Base-by-base conservation (phyloP, 352 stramenopile species). In the Peronosclerospora sorghi region DNA sequence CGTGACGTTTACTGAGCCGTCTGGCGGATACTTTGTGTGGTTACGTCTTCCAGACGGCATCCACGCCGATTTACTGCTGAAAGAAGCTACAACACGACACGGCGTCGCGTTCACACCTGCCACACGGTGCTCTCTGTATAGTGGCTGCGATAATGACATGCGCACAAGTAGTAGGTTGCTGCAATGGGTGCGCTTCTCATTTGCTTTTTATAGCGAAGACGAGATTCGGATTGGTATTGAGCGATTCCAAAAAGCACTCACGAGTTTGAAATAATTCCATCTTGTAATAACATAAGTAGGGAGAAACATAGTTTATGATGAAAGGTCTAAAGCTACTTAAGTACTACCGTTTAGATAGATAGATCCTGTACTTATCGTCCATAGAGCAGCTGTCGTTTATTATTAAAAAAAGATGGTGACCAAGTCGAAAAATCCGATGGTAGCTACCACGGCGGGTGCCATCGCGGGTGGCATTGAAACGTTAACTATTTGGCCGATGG, bases 391-490 rank as follows among this genome's bases (percentile, higher is more conserved):
- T n/a, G n/a, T n/a, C n/a, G n/a, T n/a, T n/a, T n/a, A n/a, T n/a
- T 35, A 7, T n/a, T 17, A 18, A 35, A 5, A 9, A 35, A 55
- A 50, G 18, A 71, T 61, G 39, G 62, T 45, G 53, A 72, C 54
- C 59, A 88, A 80, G 66, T 75, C 62, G 35, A 84, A 72, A 56
- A 88, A 90, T 41, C 79, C 80, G 14, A 62, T 86, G 45, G 78
- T 92, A 48, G 71, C 82, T 35, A 82, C 86, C 32, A 82, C 82
- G 14, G 74, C 81, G 12, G 84, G 84, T 27, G 73, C 79, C 17
- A 82, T 95, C 41, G 84, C 84, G n/a, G 84, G 84, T 36, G 79
- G 73, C 39, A 84, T 95, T 58, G 84, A 95, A 56, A 91, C 77
- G 28, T 65, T 84, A 26, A 76, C 64, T n/a, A 91, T 94, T 46